Evolutionary conservation across 805 yeast species (phyloP).

Genomic region (Metschnikowia aberdeeniae): DNA sequence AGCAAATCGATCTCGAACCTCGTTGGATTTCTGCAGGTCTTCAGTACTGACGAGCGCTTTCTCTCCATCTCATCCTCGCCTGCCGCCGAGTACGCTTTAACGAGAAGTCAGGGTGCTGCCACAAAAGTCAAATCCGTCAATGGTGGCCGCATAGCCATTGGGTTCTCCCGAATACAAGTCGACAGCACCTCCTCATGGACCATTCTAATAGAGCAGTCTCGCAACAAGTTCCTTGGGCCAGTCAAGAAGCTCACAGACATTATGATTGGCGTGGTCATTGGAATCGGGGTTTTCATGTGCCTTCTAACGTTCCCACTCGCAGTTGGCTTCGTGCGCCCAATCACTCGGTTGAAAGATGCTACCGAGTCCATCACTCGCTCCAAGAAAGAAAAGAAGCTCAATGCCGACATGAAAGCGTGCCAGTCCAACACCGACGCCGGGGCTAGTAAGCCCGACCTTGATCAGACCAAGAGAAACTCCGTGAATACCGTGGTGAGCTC

Average conservation of each 20-base stretch:
- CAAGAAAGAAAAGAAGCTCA: constrained; percentile 23
- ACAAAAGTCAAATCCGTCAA: constrained; percentile 21
- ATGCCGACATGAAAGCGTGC: neutral
- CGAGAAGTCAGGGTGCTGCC: constrained; percentile 25
- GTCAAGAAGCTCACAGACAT: constrained; percentile 58
- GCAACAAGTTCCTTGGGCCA: constrained; percentile 58
- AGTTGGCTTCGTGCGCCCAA: constrained; percentile 80
- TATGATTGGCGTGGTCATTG: constrained; percentile 73
- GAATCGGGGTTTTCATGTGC: constrained; percentile 70
- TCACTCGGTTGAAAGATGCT: constrained; percentile 71
- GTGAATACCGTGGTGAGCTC: constrained; percentile 26
- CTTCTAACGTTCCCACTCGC: constrained; percentile 78
- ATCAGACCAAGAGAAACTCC: constrained; percentile 19
- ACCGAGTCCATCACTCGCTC: constrained; percentile 65
- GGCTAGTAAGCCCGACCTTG: neutral
- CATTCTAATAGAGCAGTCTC: constrained; percentile 65
- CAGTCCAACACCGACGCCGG: neutral
- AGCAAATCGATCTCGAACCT: constrained; percentile 35
- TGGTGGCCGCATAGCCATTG: constrained; percentile 31
- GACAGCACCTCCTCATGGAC: constrained; percentile 54
- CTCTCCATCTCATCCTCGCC: constrained; percentile 23
- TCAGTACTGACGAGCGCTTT: constrained; percentile 25
- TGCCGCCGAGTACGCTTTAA: constrained; percentile 29
- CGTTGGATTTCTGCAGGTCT: constrained; percentile 42
- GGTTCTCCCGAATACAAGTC: constrained; percentile 27